Percentiles rank a stretch among this genome's conserved stretches.
phyloP scores from a whole-genome alignment of 1,284 basidiomycete genomes.

The Cerrena zonata region DNA sequence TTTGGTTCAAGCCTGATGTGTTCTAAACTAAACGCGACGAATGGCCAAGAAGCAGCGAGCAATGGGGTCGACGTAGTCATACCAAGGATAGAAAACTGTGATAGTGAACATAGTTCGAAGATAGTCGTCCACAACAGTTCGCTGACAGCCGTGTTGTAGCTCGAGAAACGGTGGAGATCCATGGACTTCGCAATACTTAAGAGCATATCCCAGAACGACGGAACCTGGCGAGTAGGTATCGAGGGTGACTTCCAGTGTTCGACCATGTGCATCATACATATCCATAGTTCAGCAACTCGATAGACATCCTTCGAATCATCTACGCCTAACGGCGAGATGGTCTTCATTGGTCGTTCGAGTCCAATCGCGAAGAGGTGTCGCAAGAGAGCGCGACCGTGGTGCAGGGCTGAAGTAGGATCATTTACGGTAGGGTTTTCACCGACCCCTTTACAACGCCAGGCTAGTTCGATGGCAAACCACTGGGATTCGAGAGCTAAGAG shows the following conservation, averaged over 20 bases:
- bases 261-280: conserved; percentile 57
- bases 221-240: conserved; percentile 14
- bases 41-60: conserved; percentile 63
- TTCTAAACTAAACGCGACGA: conserved; percentile 55
- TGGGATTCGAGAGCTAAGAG: conserved; percentile 39
- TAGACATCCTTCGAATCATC: conserved; percentile 19
- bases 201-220: conserved; percentile 44
- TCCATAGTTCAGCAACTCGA: conserved; percentile 63
- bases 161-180: conserved; percentile 18
- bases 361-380: conserved; percentile 50
- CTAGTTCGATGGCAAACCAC: conserved; percentile 62
- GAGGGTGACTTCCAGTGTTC: conserved; percentile 6
- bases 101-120: conserved; percentile 68
- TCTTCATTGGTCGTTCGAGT: conserved; percentile 42
- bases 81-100: conserved; percentile 75
- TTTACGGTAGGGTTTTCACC: conserved; percentile 19
- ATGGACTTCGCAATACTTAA: conserved; percentile 30
- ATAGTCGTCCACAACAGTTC: conserved; percentile 72
- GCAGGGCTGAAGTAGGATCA: conserved; percentile 8
- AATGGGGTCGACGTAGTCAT: conserved; percentile 42
- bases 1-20: conserved; percentile 53
- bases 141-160: conserved; percentile 45
- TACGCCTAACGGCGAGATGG: conserved; percentile 28
- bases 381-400: conserved; percentile 36
- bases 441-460: conserved; percentile 32